Percentiles rank a stretch among this genome's conserved stretches.
Conservation (phyloP, 2,329 filamentous ascomycete genomes). For the Diaporthe ilicicola region DNA sequence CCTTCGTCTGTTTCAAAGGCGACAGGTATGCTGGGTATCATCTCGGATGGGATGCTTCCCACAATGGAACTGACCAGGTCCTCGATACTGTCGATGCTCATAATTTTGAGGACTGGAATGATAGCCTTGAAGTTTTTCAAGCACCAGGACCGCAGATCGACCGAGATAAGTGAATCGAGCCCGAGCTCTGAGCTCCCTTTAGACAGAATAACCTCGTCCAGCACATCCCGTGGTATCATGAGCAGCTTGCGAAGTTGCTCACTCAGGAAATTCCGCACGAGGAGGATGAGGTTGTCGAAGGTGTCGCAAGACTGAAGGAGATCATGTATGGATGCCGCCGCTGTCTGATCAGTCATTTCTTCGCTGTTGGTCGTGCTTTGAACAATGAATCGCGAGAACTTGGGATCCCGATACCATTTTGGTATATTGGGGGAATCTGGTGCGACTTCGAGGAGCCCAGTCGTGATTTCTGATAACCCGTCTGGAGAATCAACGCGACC, state of each 20-base stretch:
- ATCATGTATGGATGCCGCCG: conserved; percentile 1
- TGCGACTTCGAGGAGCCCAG: neutral
- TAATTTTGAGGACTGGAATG: conserved; percentile 53
- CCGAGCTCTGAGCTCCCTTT: conserved; percentile 32
- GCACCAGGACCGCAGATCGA: conserved; percentile 54
- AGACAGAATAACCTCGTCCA: no score
- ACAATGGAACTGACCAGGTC: neutral
- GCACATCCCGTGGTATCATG: no score
- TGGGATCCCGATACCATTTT: conserved; percentile 34
- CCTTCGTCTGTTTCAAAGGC: no score
- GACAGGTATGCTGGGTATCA: no score
- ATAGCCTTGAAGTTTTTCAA: conserved; percentile 49
- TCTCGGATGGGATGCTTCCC: neutral
- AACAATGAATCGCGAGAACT: conserved; percentile 34
- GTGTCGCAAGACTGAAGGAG: no score
- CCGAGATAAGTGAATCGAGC: conserved; percentile 37
- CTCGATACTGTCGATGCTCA: conserved; percentile 35
- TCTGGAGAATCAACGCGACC: neutral
- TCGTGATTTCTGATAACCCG: conserved; percentile 1
- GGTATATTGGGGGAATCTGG: conserved; percentile 25
- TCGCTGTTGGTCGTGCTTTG: neutral
- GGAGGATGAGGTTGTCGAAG: no score
- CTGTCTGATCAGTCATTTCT: neutral
- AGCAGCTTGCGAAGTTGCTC: no score
- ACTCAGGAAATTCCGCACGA: no score